Conservation (phyloP, 768 basidiomycete genomes). For the Russula olivacea region DNA sequence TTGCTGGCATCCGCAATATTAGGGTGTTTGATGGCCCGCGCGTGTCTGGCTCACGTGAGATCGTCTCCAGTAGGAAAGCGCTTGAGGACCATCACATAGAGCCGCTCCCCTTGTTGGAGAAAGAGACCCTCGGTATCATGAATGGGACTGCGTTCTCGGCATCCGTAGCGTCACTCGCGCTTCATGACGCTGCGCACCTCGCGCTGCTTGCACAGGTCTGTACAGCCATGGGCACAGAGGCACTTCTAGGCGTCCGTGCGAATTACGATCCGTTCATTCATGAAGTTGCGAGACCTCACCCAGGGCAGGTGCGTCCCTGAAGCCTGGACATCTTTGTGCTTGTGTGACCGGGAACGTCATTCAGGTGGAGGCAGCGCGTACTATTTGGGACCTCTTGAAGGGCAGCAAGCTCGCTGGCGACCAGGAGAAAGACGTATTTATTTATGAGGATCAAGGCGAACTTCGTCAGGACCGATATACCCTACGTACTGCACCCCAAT, state of each 20-base stretch:
- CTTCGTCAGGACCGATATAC: conserved; percentile 79
- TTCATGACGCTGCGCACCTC: conserved; percentile 68
- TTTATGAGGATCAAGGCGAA: conserved; percentile 64
- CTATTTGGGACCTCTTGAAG: conserved; percentile 61
- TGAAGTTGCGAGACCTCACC: conserved; percentile 69
- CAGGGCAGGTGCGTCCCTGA: conserved; percentile 54
- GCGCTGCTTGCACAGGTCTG: conserved; percentile 62
- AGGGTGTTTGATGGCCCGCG: conserved; percentile 56
- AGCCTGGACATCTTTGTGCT: too few species aligned
- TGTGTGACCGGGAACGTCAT: neutral
- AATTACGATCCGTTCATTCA: conserved; percentile 80
- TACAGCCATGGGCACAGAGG: conserved; percentile 81
- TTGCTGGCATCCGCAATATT: conserved; percentile 78
- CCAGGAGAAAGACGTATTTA: conserved; percentile 62
- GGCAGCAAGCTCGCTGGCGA: conserved; percentile 59
- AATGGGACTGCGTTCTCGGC: conserved; percentile 87
- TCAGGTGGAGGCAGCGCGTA: conserved; percentile 63
- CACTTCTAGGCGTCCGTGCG: conserved; percentile 63
- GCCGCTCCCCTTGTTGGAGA: conserved; percentile 61
- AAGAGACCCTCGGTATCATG: conserved; percentile 73
- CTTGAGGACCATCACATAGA: conserved; percentile 53
- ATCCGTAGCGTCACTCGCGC: conserved; percentile 64
- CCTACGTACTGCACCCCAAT: conserved; percentile 75
- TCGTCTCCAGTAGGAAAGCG: conserved; percentile 50
- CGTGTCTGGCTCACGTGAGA: conserved; percentile 42